Conservation (phyloP, 179 eudicot species). For the Dionaea muscipula region DNA sequence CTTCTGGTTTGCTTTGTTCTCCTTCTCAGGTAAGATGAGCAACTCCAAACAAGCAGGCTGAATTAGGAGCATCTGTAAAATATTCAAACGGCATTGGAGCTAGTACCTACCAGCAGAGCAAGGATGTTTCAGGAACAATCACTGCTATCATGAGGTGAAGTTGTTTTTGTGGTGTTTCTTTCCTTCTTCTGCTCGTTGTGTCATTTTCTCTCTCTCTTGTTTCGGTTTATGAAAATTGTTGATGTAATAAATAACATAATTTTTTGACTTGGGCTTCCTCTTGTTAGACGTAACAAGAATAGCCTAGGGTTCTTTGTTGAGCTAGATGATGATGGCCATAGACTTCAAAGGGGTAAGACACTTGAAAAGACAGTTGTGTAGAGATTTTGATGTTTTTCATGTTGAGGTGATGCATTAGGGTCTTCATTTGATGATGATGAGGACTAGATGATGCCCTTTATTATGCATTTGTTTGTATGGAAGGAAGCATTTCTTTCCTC, state of each 20-base stretch:
- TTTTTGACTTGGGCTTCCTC: slow-evolving; percentile 9
- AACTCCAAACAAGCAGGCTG: not conserved
- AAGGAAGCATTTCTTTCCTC: too few species aligned
- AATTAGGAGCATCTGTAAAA: not conserved
- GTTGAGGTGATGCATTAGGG: not conserved
- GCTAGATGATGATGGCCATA: not conserved
- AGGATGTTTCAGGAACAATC: slow-evolving; percentile 2
- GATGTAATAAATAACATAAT: slow-evolving; percentile 22
- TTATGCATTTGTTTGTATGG: too few species aligned
- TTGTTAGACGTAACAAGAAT: not conserved
- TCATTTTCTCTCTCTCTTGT: not conserved
- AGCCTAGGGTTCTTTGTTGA: not conserved
- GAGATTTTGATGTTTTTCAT: not conserved
- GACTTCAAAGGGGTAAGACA: not conserved
- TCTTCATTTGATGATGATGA: not conserved
- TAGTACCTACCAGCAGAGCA: not conserved
- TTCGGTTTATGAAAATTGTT: slow-evolving; percentile 9
- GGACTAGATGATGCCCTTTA: not conserved
- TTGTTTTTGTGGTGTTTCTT: not conserved
- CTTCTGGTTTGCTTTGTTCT: slow-evolving; percentile 87
- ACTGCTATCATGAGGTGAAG: slow-evolving; percentile 1
- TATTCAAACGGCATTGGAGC: not conserved
- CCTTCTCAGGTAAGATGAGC: slow-evolving; percentile 69
- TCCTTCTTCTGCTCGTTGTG: not conserved
- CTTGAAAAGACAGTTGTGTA: not conserved